Evolutionary conservation across 306 rosid genomes (phyloP), one percentile per base, ranked within the genome.

Genomic region (Canavalia ensiformis): DNA sequence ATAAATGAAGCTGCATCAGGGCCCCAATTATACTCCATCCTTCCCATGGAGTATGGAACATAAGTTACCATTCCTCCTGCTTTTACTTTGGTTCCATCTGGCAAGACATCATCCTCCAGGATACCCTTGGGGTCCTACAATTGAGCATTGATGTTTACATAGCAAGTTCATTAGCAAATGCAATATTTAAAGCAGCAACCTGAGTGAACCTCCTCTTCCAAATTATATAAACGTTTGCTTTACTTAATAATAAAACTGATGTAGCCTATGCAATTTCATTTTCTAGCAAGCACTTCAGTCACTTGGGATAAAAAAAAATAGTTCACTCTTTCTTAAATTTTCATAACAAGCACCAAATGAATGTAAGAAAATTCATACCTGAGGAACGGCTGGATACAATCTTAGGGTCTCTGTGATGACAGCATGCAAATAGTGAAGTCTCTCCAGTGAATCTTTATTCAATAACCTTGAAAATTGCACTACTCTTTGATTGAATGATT

Each of bases 11-110:
- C 44, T 25, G 97, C 99, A 88, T 88, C 92, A 62, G 89, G 74
- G 5, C 99, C 98, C 99, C 98, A 95, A 18, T 95, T 91, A 86
- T 91, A 91, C 64, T 89, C 94, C 98, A 95, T 93, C 63, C 96
- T 95, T 9, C 97, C 99, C 99, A 93, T 93, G 2, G 99, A 95
- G 83, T 95, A 95, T 44, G 99, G 99, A 60, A 93, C 97, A 44
- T 93, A 95, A 52, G 98, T 95, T 74, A 95, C 97, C 98, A 95
- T 89, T 12, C 99, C 99, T 45, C 99, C 99, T 68, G 97, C 99
- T 88, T 83, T 95, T 60, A 93, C 82, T 82, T 84, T 88, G 3
- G 99, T 93, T 78, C 97, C 99, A 85, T 95, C 99, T 3, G 98
- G 99, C 55, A 93, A 89, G 8, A 91, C 86, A 85, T 95, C 99